Evolutionary conservation across 495 filamentous ascomycete genomes (phyloP), one percentile per base, ranked within the genome.

Genomic region (Amphirosellinia nigrospora): DNA sequence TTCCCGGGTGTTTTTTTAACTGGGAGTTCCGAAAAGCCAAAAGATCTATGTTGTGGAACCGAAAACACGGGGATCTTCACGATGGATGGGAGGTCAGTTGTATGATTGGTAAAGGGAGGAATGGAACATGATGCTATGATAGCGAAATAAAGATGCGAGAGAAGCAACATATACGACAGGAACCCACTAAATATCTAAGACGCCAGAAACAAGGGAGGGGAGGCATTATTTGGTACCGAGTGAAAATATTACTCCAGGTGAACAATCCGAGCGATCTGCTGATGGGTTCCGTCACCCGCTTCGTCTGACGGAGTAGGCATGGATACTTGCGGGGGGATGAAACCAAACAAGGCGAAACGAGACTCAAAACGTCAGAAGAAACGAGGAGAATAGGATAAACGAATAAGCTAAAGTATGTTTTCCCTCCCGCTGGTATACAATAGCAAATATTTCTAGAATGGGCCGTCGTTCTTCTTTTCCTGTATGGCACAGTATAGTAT

Each of bases 81-180:
- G 65, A 68, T 68, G 21, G 53, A 58, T 58, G 50, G 23, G 52
- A 23, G n/a, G 43, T 53, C 39, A 55, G 58, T 19, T 48, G 45
- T 62, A 48, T 53, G 41, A 60, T 41, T 62, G 6, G 21, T 32
- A 19, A 26, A 48, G 56, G 34, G 21, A 38, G 9, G 48, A 46
- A 28, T 41, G 66, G 45, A 28, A 30, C 8, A 50, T 48, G 43
- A 61, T 39, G 43, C 43, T 68, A 68, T 48, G 56, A 39, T 28
- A 55, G 34, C 19, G 3, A 26, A 53, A 62, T 53, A 39, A 41
- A 62, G 34, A 34, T 46, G 30, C 34, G 7, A 52, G 26, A 26
- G 55, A 39, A 61, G 41, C 36, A 46, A 52, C n/a, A 41, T 43
- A 55, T 60, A 50, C 28, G 45, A 11, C 4, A 6, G 59, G 56